Evolutionary conservation across 2,329 filamentous ascomycete genomes (phyloP), one percentile per base, ranked within the genome.

Genomic region (Alternaria sp.): DNA sequence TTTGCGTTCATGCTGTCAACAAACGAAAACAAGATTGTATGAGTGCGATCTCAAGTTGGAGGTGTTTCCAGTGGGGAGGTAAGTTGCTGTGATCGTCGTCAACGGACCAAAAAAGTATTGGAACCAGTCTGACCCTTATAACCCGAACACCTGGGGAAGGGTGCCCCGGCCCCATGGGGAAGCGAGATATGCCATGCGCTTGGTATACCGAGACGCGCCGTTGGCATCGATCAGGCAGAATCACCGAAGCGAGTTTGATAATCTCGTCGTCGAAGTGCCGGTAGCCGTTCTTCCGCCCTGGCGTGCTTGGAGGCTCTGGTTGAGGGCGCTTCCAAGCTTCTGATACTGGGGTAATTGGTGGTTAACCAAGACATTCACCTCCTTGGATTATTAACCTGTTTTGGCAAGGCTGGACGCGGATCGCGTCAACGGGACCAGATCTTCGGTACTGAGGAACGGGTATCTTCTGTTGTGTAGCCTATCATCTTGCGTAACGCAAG

Each of bases 171-270:
- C 64, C 66, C 64, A 54, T 55, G 63, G 64, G 62, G 67, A 65
- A 33, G 50, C 41, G 55, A 60, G 45, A 59, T 15, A 43, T 63
- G 69, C 69, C 64, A 66, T 14, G 64, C 53, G 55, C 62, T 61
- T 61, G 30, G 66, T 53, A 4, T 60, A 63, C 66, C 54, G 63
- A 61, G 45, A 30, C 41, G 55, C 53, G 44, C 58, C 54, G 55
- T 68, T 67, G 59, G 59, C 43, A 56, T 61, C 30, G 49, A 49
- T 64, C 66, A 58, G 33, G 54, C 37, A 45, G 41, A 41, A 46
- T 26, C 15, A 37, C 26, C 47, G 44, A 54, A 51, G 54, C 28
- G 20, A 14, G 18, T 46, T 44, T 23, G 21, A 45, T 18, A 28
- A 55, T 46, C 18, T 26, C 46, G 45, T 49, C 18, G 37, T 20